Evolutionary conservation across 1,139 yeast species (phyloP).

Genomic region (Yamadazyma triangularis): DNA sequence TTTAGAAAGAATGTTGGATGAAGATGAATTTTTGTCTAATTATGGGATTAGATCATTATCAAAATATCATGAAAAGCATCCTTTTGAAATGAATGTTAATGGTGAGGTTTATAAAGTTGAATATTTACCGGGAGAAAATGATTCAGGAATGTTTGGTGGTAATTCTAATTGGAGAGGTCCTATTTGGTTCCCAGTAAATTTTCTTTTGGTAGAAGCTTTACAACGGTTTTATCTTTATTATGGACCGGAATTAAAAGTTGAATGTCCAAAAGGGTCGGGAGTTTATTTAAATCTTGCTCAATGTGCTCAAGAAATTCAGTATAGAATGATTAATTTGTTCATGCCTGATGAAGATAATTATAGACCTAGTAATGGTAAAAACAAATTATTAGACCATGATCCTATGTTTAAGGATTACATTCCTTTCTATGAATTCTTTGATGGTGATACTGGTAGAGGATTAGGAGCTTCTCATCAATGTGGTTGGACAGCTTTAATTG

Average conservation of each 20-base stretch:
- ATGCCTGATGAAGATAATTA: slow-evolving; percentile 66
- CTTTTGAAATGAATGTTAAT: slow-evolving; percentile 81
- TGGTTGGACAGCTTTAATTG: slow-evolving; percentile 96
- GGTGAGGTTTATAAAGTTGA: slow-evolving; percentile 71
- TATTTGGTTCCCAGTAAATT: slow-evolving; percentile 96
- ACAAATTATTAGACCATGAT: slow-evolving; percentile 60
- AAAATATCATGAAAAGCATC: slow-evolving; percentile 81
- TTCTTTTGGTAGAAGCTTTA: slow-evolving; percentile 80
- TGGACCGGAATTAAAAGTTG: slow-evolving; percentile 82
- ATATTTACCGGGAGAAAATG: slow-evolving; percentile 90
- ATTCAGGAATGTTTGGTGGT: slow-evolving; percentile 95
- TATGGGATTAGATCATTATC: slow-evolving; percentile 91
- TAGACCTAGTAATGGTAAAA: slow-evolving; percentile 79
- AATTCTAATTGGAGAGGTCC: slow-evolving; percentile 99
- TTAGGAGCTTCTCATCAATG: slow-evolving; percentile 94
- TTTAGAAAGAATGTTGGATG: slow-evolving; percentile 80
- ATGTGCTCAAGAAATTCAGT: slow-evolving; percentile 89
- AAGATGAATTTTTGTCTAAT: slow-evolving; percentile 78
- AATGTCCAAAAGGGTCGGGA: slow-evolving; percentile 90
- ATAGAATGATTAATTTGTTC: slow-evolving; percentile 77
- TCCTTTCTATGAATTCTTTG: slow-evolving; percentile 86
- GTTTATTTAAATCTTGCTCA: slow-evolving; percentile 77
- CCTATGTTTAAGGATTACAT: slow-evolving; percentile 72
- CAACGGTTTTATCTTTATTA: slow-evolving; percentile 88
- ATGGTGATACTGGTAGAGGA: slow-evolving; percentile 95